Conservation (phyloP, 2,329 filamentous ascomycete genomes). For the Setomelanomma holmii region DNA sequence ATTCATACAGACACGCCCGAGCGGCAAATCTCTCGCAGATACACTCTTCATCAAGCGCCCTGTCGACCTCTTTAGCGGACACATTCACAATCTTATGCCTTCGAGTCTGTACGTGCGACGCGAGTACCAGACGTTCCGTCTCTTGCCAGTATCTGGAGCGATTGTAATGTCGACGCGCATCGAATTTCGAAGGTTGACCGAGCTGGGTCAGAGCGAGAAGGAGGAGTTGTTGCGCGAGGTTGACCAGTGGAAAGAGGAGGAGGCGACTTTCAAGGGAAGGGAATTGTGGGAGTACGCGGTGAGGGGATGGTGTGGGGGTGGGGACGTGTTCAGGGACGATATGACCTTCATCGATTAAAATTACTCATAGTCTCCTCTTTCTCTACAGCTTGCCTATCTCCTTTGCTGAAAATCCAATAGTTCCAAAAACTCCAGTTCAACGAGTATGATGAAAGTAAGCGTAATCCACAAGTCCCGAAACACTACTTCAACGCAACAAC, state of each 20-base stretch:
- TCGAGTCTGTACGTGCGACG: slow-evolving; percentile 56
- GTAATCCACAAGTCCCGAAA: too few relatives aligned
- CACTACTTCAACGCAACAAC: too few relatives aligned
- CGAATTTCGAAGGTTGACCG: slow-evolving; percentile 44
- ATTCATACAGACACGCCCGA: slow-evolving; percentile 57
- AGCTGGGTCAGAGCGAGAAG: slow-evolving; percentile 16
- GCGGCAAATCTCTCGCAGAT: slow-evolving; percentile 42
- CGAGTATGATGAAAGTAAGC: too few relatives aligned
- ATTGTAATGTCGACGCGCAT: slow-evolving; percentile 61
- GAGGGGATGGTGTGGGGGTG: slow-evolving; percentile 23
- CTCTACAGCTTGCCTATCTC: too few relatives aligned
- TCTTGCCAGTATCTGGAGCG: slow-evolving; percentile 52
- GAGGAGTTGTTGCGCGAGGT: slow-evolving; percentile 27
- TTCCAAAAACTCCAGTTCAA: too few relatives aligned
- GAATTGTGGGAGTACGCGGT: slow-evolving; percentile 32
- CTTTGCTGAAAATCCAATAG: too few relatives aligned
- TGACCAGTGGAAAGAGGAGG: slow-evolving; percentile 28
- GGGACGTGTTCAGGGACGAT: slow-evolving; percentile 9
- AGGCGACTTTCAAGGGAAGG: slow-evolving; percentile 31
- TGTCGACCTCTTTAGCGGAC: slow-evolving; percentile 42
- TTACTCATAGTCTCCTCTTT: too few relatives aligned
- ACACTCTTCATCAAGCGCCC: slow-evolving; percentile 56
- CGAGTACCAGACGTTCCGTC: slow-evolving; percentile 59
- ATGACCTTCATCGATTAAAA: slow-evolving; percentile 1
- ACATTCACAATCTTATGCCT: slow-evolving; percentile 32